Evolutionary conservation across 2,329 filamentous ascomycete genomes (phyloP), one percentile per base, ranked within the genome.

Genomic region (Botrytis hyacinthi): DNA sequence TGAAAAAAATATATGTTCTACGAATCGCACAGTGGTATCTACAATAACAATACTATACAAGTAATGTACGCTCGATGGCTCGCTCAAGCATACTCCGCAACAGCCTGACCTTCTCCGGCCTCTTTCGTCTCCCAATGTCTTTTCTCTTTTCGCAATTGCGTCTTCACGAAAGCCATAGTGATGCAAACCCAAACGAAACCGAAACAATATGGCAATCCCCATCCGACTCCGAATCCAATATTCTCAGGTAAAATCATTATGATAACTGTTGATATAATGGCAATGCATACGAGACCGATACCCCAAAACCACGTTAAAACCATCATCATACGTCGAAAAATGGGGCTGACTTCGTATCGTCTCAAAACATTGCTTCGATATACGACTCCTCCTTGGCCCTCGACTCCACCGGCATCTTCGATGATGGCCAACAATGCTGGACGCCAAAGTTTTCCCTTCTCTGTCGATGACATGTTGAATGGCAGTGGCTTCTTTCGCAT

Each of bases 251-350:
- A 66, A 9, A 72, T 72, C 77, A 79, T 79, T 35, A 80, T 76
- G 51, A 79, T 59, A 14, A 76, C 73, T 16, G 78, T 79, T 14
- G 76, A 70, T 26, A 78, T 72, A 54, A 76, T 77, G n/a, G 77
- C 76, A 54, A 77, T 75, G 26, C 69, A 71, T n/a, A 78, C 63
- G 44, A 79, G 67, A 22, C 76, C 76, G 32, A 77, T 35, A 3
- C 77, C 76, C 84, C 84, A 81, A 68, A 73, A 74, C 78, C 76
- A 79, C 54, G 68, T 78, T 61, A 79, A 20, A 8, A 76, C 60
- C 72, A 78, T 68, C 26, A 79, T 73, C 78, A 79, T 79, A 6
- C 75, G 70, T 65, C 78, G 66, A 65, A 79, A 79, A 46, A 73
- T 57, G 32, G 76, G 74, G 68, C 77, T 79, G 44, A 76, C 73